Conservation (phyloP, 2,329 filamentous ascomycete genomes). For the Ceratocystis colombiana region DNA sequence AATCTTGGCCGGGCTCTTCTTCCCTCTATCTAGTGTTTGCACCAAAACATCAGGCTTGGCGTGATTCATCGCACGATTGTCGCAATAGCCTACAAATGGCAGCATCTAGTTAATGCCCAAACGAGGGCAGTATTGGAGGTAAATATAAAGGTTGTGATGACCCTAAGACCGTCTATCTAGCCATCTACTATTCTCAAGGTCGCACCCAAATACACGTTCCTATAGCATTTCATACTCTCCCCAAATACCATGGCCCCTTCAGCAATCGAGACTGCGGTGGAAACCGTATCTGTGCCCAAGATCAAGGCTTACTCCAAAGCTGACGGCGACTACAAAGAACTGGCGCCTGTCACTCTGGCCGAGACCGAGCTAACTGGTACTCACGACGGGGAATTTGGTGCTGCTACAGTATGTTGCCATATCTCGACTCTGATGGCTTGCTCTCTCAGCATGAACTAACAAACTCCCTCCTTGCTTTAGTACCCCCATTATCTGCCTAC, state of each 20-base stretch:
- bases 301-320: conserved; percentile 21
- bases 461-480: conserved; percentile 29
- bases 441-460: conserved; percentile 4
- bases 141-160: neutral
- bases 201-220: neutral
- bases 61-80: neutral
- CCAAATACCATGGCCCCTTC: conserved; percentile 20
- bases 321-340: conserved; percentile 25
- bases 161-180: neutral
- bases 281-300: neutral
- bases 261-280: conserved; percentile 19
- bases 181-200: neutral
- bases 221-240: neutral
- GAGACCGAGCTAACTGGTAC: conserved; percentile 24
- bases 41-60: neutral
- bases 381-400: conserved; percentile 18
- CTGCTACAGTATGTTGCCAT: conserved; percentile 19
- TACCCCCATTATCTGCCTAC: conserved; percentile 66
- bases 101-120: neutral
- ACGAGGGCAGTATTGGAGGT: neutral
- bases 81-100: neutral
- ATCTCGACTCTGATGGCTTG: neutral
- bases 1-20: neutral
- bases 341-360: conserved; percentile 20
- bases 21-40: neutral